A percentile compares a stretch with the other conserved stretches of the same genome.
phyloP scores from a whole-genome alignment of 495 filamentous ascomycete genomes.

The Penicillium crystallinum region DNA sequence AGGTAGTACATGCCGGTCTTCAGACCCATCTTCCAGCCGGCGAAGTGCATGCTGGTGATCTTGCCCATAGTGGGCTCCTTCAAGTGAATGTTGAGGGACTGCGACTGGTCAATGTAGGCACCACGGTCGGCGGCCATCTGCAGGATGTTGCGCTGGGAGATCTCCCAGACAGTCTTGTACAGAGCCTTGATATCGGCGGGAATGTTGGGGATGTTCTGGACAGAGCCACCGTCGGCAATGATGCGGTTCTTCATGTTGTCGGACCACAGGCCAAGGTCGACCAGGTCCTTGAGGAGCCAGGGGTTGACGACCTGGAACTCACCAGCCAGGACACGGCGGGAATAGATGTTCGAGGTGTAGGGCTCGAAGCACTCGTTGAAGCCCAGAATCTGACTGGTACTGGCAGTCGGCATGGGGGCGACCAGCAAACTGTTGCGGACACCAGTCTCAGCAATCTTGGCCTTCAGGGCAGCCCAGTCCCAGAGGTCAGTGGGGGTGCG shows the following conservation, averaged over 20 bases:
- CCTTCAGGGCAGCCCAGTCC: constrained; percentile 92
- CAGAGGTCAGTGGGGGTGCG: constrained; percentile 88
- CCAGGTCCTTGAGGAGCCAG: constrained; percentile 96
- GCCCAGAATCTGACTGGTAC: constrained; percentile 92
- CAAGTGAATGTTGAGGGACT: constrained; percentile 98
- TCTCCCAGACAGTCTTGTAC: constrained; percentile 99
- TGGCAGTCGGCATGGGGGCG: constrained; percentile 96
- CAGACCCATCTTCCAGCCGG: constrained; percentile 96
- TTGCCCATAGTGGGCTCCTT: constrained; percentile 99
- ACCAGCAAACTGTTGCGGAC: constrained; percentile 92
- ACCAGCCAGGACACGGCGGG: constrained; percentile 92
- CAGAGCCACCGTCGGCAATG: constrained; percentile 91
- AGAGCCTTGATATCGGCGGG: constrained; percentile 92
- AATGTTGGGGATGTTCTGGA: constrained; percentile 95
- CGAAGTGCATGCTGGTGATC: constrained; percentile 99
- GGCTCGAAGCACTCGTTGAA: constrained; percentile 99
- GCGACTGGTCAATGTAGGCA: constrained; percentile 97
- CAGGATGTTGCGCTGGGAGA: constrained; percentile 90
- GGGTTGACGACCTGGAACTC: constrained; percentile 99
- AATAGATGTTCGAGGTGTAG: constrained; percentile 99
- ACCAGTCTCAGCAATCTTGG: constrained; percentile 82
- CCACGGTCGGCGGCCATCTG: constrained; percentile 98
- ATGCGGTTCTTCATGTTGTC: constrained; percentile 99
- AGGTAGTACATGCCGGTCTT: constrained; percentile 99
- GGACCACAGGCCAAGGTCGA: constrained; percentile 96